Conservation (phyloP, 2,329 filamentous ascomycete genomes). For the Microcyclospora tardicrescens region DNA sequence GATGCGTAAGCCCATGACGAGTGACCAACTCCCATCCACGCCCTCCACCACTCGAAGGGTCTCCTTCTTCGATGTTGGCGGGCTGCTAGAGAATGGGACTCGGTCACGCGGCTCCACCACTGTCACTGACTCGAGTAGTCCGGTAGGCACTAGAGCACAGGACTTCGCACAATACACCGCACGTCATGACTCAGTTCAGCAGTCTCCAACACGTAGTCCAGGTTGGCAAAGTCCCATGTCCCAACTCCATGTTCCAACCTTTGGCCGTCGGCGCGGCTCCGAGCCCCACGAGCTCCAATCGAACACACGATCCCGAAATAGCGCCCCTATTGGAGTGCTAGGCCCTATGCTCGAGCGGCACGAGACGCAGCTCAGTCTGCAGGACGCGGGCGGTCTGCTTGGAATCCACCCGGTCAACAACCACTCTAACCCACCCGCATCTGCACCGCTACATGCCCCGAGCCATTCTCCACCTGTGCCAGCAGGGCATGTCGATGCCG, state of each 20-base stretch:
- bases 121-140: slow-evolving; percentile 47
- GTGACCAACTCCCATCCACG: slow-evolving; percentile 7
- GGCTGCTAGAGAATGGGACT: slow-evolving; percentile 49
- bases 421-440: too few relatives aligned
- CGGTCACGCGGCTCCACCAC: slow-evolving; percentile 38
- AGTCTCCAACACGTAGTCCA: too few relatives aligned
- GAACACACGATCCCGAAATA: slow-evolving; percentile 1
- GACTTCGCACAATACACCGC: slow-evolving; percentile 26
- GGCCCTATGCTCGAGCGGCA: slow-evolving; percentile 16
- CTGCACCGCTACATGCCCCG: too few relatives aligned
- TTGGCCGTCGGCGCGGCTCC: slow-evolving; percentile 15
- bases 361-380: slow-evolving; percentile 17
- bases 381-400: slow-evolving; percentile 21
- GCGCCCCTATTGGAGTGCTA: slow-evolving; percentile 14
- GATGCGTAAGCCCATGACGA: slow-evolving; percentile 2
- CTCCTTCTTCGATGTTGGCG: slow-evolving; percentile 77
- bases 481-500: too few relatives aligned
- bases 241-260: slow-evolving; percentile 6
- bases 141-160: slow-evolving; percentile 20
- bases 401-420: neutral
- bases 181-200: slow-evolving; percentile 13
- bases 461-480: too few relatives aligned
- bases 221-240: too few relatives aligned
- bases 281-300: slow-evolving; percentile 3
- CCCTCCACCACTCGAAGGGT: slow-evolving; percentile 29